These are phyloP conservation scores for Wickerhamiella cacticola DNA, from an alignment of 805 yeast genomes.

Conservation along the genomic window DNA sequence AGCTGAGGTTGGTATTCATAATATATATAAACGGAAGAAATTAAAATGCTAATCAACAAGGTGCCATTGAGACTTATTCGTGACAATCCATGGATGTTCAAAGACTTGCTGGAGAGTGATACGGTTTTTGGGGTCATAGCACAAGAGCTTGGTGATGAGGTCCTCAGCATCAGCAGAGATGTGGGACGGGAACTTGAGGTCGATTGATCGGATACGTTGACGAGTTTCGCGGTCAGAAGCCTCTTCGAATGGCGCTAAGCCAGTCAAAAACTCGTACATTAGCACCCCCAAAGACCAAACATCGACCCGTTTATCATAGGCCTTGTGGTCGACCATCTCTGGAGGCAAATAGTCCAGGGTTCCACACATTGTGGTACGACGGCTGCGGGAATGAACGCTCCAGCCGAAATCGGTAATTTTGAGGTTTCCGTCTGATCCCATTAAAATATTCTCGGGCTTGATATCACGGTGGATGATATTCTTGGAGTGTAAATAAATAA, in stretches of 20 bases:
- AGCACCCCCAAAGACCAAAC: constrained; percentile 88
- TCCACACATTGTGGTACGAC: constrained; percentile 80
- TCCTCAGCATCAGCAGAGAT: constrained; percentile 68
- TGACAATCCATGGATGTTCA: constrained; percentile 73
- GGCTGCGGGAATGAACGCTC: constrained; percentile 60
- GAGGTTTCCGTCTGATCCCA: constrained; percentile 62
- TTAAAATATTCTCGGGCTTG: constrained; percentile 82
- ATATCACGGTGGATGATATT: constrained; percentile 83
- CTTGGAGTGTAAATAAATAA: constrained; percentile 63
- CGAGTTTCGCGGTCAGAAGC: constrained; percentile 58
- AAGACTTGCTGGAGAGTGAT: constrained; percentile 48
- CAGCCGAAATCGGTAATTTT: constrained; percentile 94
- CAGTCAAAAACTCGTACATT: constrained; percentile 75
- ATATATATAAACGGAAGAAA: background rate
- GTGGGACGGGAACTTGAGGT: constrained; percentile 56
- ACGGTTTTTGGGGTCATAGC: constrained; percentile 58
- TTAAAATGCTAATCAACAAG: background rate
- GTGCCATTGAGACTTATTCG: constrained; percentile 53
- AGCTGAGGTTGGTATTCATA: constrained; percentile 10
- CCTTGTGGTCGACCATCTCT: constrained; percentile 77
- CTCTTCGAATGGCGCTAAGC: constrained; percentile 88
- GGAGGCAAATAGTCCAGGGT: constrained; percentile 92
- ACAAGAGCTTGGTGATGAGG: constrained; percentile 49
- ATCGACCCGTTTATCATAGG: constrained; percentile 70
- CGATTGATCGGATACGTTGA: constrained; percentile 65